Base-by-base conservation (phyloP, 2,329 filamentous ascomycete genomes). In the Alternaria alternata region DNA sequence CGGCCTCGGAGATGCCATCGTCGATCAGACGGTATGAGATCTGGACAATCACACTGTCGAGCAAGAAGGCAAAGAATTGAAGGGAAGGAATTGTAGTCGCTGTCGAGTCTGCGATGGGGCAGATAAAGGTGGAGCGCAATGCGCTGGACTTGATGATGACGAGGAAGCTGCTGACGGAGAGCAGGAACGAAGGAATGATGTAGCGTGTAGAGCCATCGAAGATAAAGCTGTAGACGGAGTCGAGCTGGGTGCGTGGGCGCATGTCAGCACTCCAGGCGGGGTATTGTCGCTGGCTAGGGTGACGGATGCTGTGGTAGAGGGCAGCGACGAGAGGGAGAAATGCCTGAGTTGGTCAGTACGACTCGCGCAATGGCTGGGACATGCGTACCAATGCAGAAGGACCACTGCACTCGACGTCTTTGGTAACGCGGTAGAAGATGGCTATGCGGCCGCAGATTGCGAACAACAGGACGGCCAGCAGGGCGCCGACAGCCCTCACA, bases 321-420 rank as follows among this genome's bases (percentile, higher is more conserved):
- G 74, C 74, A 47, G 73, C 67, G 39, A 74, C 66, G 52, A 77
- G 68, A 4, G 74, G 75, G 16, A 78, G 68, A 53, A 76, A 76
- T 2, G 71, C 42, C 73, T 76, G 51, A 1, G 5, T 20, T 7
- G 0, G 57, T 74, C 41, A 72, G 71, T 51, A 55, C 1, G 39
- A 38, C n/a, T 47, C 8, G 32, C 2, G 1, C 1, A n/a, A 34
- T 7, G 20, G 2, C 9, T 8, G 16, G 6, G 5, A 28, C 9
- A 2, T 43, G 53, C 72, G 42, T 58, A 73, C 71, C 56, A 72
- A 53, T 38, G 71, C 56, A n/a, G 73, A 69, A 16, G 72, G 70
- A 0, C 67, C 69, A 12, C 68, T 66, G 68, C 75, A 78, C 64
- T 78, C 75, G 38, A 76, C 65, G 51, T 74, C 63, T 51, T 63